A percentile compares a stretch with the other conserved stretches of the same genome.
Evolutionary conservation across 1,284 basidiomycete genomes (phyloP).

Genomic region (Porodaedalea pini): DNA sequence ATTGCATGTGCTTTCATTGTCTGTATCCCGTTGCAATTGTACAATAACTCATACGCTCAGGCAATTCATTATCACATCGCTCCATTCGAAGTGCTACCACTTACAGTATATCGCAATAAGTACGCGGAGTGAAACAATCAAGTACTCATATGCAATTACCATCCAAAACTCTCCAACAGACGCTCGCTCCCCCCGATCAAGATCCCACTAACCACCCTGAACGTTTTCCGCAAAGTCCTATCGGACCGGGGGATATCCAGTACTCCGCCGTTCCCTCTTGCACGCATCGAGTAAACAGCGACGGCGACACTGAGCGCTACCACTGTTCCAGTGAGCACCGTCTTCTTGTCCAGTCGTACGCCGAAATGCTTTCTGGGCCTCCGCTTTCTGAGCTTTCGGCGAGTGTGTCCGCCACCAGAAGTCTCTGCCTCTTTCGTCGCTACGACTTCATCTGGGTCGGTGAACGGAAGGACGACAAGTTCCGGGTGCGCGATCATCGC

Average conservation of each 20-base stretch:
- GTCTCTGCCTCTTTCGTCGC: conserved; percentile 26
- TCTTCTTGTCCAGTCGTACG: conserved; percentile 38
- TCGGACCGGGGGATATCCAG: conserved; percentile 13
- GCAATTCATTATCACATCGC: not conserved
- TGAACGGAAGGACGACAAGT: conserved; percentile 48
- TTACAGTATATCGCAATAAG: not conserved
- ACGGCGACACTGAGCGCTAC: conserved; percentile 65
- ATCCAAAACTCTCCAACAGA: conserved; percentile 9
- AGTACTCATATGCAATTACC: conserved; percentile 7
- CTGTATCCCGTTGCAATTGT: conserved; percentile 4
- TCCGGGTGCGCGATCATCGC: conserved; percentile 53
- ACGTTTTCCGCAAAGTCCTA: conserved; percentile 5
- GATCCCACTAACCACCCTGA: not conserved
- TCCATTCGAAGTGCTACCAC: not conserved
- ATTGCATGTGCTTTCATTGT: conserved; percentile 3
- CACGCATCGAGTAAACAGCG: conserved; percentile 50
- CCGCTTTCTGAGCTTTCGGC: conserved; percentile 29
- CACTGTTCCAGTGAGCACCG: conserved; percentile 59
- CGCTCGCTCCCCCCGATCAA: conserved; percentile 10
- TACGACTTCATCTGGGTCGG: conserved; percentile 35
- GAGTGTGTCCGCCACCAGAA: not conserved
- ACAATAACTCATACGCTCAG: not conserved
- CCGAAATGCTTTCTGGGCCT: conserved; percentile 25
- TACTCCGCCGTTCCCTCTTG: conserved; percentile 17
- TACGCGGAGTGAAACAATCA: not conserved